Evolutionary conservation across 1,139 yeast genomes (phyloP), one percentile per base, ranked within the genome.

Genomic region (Nakaseomyces uthaithaninus): DNA sequence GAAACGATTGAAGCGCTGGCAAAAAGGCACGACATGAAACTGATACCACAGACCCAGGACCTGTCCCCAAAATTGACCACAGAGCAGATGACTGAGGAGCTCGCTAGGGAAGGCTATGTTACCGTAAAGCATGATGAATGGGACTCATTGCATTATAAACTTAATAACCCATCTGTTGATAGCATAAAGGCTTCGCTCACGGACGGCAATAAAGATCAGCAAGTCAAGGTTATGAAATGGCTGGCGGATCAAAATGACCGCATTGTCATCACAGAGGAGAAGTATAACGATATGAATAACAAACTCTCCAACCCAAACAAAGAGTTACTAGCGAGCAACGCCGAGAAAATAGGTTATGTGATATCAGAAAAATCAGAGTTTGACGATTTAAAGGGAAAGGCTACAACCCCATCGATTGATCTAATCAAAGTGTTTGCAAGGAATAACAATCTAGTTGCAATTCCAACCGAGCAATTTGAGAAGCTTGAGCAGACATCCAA

Each of bases 171-270:
- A 19, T 8, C 35, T 7, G n/a, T 31, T 5, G 35, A 31, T 5
- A 20, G 15, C 5, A 20, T 31, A 4, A 31, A 31, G 17, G 25
- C 15, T 9, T 31, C 35, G 18, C 18, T 31, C 4, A 2, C 15
- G 25, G 25, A 20, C 9, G 15, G 20, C 14, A 31, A 31, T 11
- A 31, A 20, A 31, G 35, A 31, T 20, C 35, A 31, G 14, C 35
- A 31, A 14, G 17, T 31, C 15, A 31, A 31, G 18, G 16, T 31
- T n/a, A 31, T 31, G 35, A 31, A 27, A 15, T 41, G 33, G 15
- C 33, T 41, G n/a, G 45, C 44, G n/a, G 40, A 41, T 20, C n/a
- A 25, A 9, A 33, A 38, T 5, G 41, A 43, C 11, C 40, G 39
- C 18, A 20, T 38, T 15, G 30, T 40, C n/a, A 33, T 44, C n/a